Evolutionary conservation across 2,329 filamentous ascomycete species (phyloP), one percentile per base, ranked within the genome.

Genomic region (Botrytis byssoidea): DNA sequence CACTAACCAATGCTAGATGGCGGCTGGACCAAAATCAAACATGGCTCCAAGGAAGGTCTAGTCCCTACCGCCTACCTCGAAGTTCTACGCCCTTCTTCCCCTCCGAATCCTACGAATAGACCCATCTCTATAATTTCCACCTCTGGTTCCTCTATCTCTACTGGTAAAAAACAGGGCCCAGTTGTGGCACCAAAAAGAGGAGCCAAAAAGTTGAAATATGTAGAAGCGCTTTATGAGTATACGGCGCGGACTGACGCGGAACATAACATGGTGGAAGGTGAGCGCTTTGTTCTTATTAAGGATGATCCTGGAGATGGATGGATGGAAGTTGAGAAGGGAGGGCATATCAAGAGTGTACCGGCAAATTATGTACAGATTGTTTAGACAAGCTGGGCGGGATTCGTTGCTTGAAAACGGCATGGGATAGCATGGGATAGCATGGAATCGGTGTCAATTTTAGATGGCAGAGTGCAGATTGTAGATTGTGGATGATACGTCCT

Each of bases 261-360:
- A 83, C 94, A 95, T 82, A 94, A 88, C 79, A 99, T 99, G 93
- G 82, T 82, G 0, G 95, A 97, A 83, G 96, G 96, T 0, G 96
- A 99, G 83, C 88, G 91, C 70, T 97, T 99, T 79, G 94, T 99
- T 57, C 85, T 99, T 46, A 90, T 98, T 75, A 94, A 91, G 79
- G 91, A 93, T 73, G 95, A 98, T 81, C 88, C 91, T 0, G 96
- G 96, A 1, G 96, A 98, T 84, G 96, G 96, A 0, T 99, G 96
- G 96, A 93, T 91, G 42, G 96, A 98, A 84, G 96, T 99, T 29
- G 96, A 98, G 85, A 94, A 93, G 83, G 94, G 93, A 29, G 95
- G 95, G 1, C 85, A 90, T 59, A 93, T 91, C 67, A 95, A 91
- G 81, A 97, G 94, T 82, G 96, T 99, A 71, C 96, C 96, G 64